Evolutionary conservation across 306 rosid genomes (phyloP).

Genomic region (Aeschynomene evenia): DNA sequence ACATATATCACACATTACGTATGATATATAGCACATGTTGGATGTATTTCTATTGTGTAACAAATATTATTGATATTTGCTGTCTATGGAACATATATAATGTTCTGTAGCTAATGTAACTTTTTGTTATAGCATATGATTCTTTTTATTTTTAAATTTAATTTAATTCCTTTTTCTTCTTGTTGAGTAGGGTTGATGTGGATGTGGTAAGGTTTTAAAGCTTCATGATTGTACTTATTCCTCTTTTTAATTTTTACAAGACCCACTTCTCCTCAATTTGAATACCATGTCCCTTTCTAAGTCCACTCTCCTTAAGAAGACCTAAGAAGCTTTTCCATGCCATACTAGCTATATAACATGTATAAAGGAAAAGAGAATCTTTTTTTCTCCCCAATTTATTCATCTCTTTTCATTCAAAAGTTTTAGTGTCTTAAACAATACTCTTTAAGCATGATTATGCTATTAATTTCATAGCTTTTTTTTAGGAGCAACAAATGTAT

Average conservation of each 20-base stretch:
- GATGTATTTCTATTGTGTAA: no score
- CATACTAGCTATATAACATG: background rate
- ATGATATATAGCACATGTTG: no score
- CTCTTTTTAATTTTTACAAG: constrained; percentile 11
- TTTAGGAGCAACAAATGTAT: background rate
- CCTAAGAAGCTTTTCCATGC: constrained; percentile 31
- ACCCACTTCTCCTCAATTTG: constrained; percentile 30
- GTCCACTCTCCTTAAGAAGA: constrained; percentile 20
- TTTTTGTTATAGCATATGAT: constrained; percentile 9
- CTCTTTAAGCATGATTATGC: background rate
- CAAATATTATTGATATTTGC: no score
- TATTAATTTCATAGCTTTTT: background rate
- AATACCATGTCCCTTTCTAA: constrained; percentile 28
- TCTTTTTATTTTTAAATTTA: constrained; percentile 4
- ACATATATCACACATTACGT: no score
- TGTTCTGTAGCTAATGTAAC: constrained; percentile 1
- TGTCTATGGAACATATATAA: constrained; percentile 12
- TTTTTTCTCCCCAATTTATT: background rate
- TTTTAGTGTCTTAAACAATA: background rate
- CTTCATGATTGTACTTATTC: constrained; percentile 25
- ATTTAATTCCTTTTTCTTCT: background rate
- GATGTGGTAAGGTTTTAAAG: constrained; percentile 17
- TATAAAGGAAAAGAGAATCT: background rate
- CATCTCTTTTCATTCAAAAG: background rate
- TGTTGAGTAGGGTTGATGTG: constrained; percentile 24